A percentile compares a stretch with the other conserved stretches of the same genome.
Evolutionary conservation across 805 yeast genomes (phyloP).

Genomic region (Candida khao-thaluensis): DNA sequence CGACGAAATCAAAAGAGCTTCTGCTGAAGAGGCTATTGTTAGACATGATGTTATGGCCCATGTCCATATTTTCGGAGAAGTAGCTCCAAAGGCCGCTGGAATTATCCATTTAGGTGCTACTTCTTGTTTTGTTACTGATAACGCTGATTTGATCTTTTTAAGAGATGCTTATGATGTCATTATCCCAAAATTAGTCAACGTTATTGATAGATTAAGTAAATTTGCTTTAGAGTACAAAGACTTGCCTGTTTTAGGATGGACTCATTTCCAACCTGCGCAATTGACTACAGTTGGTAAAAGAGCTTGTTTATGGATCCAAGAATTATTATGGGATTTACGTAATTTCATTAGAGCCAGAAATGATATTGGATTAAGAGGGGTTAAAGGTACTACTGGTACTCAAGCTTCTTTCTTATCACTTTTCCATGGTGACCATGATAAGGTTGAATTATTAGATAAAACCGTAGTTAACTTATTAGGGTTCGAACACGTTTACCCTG

Average conservation of each 20-base stretch:
- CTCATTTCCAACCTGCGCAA: constrained; percentile 99
- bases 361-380: constrained; percentile 95
- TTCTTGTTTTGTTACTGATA: constrained; percentile 95
- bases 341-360: constrained; percentile 94
- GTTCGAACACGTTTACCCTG: constrained; percentile 92
- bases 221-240: constrained; percentile 93
- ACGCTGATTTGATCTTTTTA: constrained; percentile 94
- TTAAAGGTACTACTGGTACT: constrained; percentile 98
- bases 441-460: constrained; percentile 89
- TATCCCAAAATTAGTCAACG: constrained; percentile 94
- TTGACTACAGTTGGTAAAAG: constrained; percentile 98
- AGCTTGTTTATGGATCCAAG: constrained; percentile 97
- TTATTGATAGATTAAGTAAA: constrained; percentile 81
- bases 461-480: constrained; percentile 92
- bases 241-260: constrained; percentile 97
- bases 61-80: constrained; percentile 90
- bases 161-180: constrained; percentile 93
- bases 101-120: constrained; percentile 98
- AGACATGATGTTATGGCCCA: constrained; percentile 99
- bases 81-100: constrained; percentile 95
- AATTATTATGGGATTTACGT: constrained; percentile 95
- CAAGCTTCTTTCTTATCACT: constrained; percentile 94
- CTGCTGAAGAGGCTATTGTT: constrained; percentile 93
- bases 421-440: constrained; percentile 95
- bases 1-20: constrained; percentile 86